A percentile compares a stretch with the other conserved stretches of the same genome.
Conservation (phyloP, 2,329 filamentous ascomycete genomes). For the Huntiella savannae region DNA sequence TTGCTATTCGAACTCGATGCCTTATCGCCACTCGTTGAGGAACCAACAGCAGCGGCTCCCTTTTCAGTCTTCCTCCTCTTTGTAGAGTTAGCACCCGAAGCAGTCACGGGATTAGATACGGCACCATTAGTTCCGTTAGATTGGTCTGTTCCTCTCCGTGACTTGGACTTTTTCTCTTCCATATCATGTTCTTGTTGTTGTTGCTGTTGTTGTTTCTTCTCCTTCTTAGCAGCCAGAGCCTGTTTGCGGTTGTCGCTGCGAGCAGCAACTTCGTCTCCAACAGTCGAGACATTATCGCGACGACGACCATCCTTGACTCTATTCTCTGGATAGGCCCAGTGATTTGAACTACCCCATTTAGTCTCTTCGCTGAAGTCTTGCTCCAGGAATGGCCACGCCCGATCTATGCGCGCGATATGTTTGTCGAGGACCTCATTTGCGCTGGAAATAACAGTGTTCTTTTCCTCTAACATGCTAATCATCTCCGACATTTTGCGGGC, state of each 20-base stretch:
- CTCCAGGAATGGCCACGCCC: slow-evolving; percentile 71
- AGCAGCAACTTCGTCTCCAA: slow-evolving; percentile 68
- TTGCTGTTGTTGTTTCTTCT: slow-evolving; percentile 45
- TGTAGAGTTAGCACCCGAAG: slow-evolving; percentile 28
- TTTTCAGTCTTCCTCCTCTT: slow-evolving; percentile 77
- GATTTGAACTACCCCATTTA: slow-evolving; percentile 72
- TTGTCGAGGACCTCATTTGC: slow-evolving; percentile 77
- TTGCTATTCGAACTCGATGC: slow-evolving; percentile 17
- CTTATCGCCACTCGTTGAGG: slow-evolving; percentile 14
- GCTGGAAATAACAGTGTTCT: slow-evolving; percentile 88
- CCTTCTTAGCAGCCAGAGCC: slow-evolving; percentile 58
- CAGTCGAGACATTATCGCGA: slow-evolving; percentile 61
- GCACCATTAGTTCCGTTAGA: slow-evolving; percentile 34
- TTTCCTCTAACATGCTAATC: slow-evolving; percentile 83
- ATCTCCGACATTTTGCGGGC: slow-evolving; percentile 65
- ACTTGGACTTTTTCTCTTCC: slow-evolving; percentile 42
- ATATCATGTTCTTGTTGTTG: slow-evolving; percentile 24
- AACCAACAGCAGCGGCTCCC: slow-evolving; percentile 8
- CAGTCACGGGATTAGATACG: slow-evolving; percentile 32
- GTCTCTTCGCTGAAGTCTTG: slow-evolving; percentile 86
- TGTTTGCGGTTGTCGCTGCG: slow-evolving; percentile 74
- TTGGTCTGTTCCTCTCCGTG: slow-evolving; percentile 8
- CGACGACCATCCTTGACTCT: slow-evolving; percentile 58
- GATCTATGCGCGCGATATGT: slow-evolving; percentile 68
- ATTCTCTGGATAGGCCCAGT: slow-evolving; percentile 91